Evolutionary conservation across 306 rosid species (phyloP).

Genomic region (Oxytropis ochrocephala): DNA sequence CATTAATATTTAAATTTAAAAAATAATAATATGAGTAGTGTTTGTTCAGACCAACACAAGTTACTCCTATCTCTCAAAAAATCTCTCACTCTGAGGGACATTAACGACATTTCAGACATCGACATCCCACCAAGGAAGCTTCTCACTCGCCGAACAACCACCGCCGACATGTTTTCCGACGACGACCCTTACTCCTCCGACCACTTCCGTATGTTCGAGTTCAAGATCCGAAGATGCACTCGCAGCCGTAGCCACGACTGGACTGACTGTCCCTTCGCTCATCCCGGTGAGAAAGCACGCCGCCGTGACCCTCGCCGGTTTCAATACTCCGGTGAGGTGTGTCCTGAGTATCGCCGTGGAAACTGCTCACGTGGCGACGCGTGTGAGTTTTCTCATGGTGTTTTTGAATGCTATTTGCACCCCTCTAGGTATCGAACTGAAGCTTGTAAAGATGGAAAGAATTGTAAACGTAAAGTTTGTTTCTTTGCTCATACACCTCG

Average conservation of each 20-base stretch:
- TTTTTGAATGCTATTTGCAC: constrained; percentile 90
- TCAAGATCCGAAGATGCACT: constrained; percentile 76
- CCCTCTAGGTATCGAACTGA: constrained; percentile 89
- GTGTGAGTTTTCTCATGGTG: constrained; percentile 85
- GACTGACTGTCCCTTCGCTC: constrained; percentile 93
- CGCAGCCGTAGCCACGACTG: constrained; percentile 96
- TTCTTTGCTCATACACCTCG: constrained; percentile 82
- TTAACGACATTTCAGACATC: constrained; percentile 10
- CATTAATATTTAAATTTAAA: no score
- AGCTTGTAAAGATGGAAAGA: constrained; percentile 87
- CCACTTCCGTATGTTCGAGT: constrained; percentile 83
- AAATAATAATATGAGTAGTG: constrained; percentile 31
- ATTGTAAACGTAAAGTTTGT: constrained; percentile 80
- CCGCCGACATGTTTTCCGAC: constrained; percentile 38
- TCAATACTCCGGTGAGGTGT: constrained; percentile 65
- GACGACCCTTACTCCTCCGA: constrained; percentile 63
- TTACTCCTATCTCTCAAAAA: constrained; percentile 38
- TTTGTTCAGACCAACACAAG: constrained; percentile 38
- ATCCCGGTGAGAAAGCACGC: constrained; percentile 86
- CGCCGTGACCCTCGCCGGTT: constrained; percentile 69
- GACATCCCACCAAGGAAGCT: constrained; percentile 70
- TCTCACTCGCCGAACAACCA: constrained; percentile 28
- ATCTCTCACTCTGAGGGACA: constrained; percentile 24
- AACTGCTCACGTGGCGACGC: constrained; percentile 66
- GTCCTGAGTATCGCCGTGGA: constrained; percentile 75